phyloP scores from a whole-genome alignment of 257 asterid species.

The Nyctanthes arbortristis region DNA sequence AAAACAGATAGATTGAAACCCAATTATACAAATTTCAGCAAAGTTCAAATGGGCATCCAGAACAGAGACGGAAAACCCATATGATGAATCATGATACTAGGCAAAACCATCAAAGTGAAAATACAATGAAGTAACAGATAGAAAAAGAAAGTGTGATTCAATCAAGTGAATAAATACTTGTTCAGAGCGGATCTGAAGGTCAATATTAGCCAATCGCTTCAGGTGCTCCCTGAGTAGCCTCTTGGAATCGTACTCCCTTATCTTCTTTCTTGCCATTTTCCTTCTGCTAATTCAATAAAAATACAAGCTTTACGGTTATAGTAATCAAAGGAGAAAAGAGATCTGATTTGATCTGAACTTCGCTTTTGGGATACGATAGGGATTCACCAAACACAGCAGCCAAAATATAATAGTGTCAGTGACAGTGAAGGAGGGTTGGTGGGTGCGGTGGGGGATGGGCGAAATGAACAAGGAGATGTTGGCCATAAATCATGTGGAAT shows the following conservation, averaged over 20 bases:
- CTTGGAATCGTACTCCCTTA: constrained; percentile 82
- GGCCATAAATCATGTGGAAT: neutral
- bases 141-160: neutral
- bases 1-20: constrained; percentile 3
- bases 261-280: constrained; percentile 81
- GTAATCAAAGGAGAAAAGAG: neutral
- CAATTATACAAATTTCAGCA: no score
- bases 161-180: constrained; percentile 46
- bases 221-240: constrained; percentile 72
- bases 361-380: neutral
- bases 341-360: constrained; percentile 8
- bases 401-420: neutral
- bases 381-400: constrained; percentile 3
- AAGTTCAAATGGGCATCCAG: no score
- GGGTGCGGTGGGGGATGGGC: constrained; percentile 43
- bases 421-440: no score
- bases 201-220: constrained; percentile 66
- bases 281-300: constrained; percentile 16
- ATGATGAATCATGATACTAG: neutral
- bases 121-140: no score
- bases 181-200: constrained; percentile 73
- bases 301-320: neutral
- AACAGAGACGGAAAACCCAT: no score
- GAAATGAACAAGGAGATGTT: constrained; percentile 34
- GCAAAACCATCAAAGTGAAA: neutral